A percentile compares a stretch with the other conserved stretches of the same genome.
phyloP scores from a whole-genome alignment of 1,284 basidiomycete species.

The Caloboletus firmus region DNA sequence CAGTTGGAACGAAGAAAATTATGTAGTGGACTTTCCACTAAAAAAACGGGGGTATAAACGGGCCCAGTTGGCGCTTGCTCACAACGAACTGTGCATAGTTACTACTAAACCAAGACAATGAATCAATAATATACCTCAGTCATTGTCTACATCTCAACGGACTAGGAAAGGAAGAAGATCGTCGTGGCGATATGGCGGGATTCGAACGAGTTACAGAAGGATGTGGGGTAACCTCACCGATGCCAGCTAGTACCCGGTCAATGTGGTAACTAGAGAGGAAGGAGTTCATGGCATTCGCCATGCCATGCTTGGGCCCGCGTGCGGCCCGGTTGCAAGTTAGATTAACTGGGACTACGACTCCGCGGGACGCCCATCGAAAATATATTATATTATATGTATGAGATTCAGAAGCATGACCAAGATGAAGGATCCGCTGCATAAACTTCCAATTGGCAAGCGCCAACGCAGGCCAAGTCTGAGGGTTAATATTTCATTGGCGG shows the following conservation, averaged over 20 bases:
- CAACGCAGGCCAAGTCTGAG: background rate
- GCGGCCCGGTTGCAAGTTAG: too few relatives aligned
- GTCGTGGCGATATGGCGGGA: too few relatives aligned
- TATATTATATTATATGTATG: too few relatives aligned
- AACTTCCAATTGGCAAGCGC: background rate
- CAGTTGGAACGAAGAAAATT: background rate
- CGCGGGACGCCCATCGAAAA: conserved; percentile 1
- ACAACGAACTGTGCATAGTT: background rate
- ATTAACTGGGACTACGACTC: background rate
- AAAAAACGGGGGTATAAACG: background rate
- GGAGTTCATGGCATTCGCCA: background rate
- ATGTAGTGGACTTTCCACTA: background rate
- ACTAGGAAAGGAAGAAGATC: too few relatives aligned
- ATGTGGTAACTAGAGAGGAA: background rate
- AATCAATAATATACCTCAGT: too few relatives aligned
- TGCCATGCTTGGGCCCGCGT: background rate
- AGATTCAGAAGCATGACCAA: background rate
- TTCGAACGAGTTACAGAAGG: background rate
- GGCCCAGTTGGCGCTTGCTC: background rate
- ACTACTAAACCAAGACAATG: background rate
- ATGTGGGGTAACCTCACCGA: background rate
- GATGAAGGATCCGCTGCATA: background rate
- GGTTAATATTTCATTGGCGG: too few relatives aligned
- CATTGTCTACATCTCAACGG: too few relatives aligned
- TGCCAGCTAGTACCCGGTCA: background rate